phyloP scores from a whole-genome alignment of 345 rosid species.

The Xanthoceras sorbifolium region DNA sequence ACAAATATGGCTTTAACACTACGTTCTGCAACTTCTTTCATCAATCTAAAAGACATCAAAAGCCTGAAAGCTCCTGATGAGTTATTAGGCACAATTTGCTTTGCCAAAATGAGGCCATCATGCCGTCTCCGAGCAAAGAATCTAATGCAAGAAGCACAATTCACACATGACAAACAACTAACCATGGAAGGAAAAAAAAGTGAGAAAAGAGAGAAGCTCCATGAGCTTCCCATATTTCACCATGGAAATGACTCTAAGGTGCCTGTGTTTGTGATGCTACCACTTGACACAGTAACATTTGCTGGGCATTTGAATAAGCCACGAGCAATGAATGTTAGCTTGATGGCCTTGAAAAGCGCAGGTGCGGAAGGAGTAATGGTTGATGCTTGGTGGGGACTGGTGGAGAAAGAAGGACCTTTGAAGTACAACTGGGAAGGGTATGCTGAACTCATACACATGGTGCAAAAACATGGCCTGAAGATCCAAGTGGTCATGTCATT shows the following conservation, averaged over 20 bases:
- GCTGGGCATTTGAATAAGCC: conserved; percentile 81
- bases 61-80: conserved; percentile 52
- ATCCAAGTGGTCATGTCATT: conserved; percentile 95
- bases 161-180: conserved; percentile 38
- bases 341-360: conserved; percentile 93
- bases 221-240: conserved; percentile 49
- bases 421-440: conserved; percentile 97
- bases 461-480: conserved; percentile 78
- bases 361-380: conserved; percentile 98
- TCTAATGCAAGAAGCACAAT: conserved; percentile 42
- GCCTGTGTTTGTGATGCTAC: conserved; percentile 92
- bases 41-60: conserved; percentile 58
- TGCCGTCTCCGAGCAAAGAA: conserved; percentile 43
- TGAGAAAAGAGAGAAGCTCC: conserved; percentile 52
- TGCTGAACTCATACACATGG: conserved; percentile 86
- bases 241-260: conserved; percentile 45
- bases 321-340: conserved; percentile 82
- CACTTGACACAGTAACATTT: conserved; percentile 71
- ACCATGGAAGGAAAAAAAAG: conserved; percentile 29
- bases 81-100: conserved; percentile 44
- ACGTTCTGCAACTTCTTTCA: conserved; percentile 67
- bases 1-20: conserved; percentile 65
- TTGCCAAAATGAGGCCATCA: conserved; percentile 54
- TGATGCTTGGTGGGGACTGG: conserved; percentile 99
- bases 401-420: conserved; percentile 93